Evolutionary conservation across 2,329 filamentous ascomycete genomes (phyloP), one percentile per base, ranked within the genome.

Genomic region (Fusarium hostae): DNA sequence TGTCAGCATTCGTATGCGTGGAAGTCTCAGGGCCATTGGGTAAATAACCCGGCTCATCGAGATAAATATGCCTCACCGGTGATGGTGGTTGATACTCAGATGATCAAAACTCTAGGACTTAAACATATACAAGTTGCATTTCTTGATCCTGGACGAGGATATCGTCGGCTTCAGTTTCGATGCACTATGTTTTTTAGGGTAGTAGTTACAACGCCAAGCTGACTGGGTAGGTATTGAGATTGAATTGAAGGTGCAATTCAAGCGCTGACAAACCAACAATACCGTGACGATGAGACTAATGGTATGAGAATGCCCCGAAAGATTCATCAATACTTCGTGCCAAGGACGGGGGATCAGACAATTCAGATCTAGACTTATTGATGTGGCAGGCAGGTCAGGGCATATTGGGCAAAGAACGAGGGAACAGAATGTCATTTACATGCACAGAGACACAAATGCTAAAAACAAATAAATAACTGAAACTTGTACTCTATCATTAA

Each of bases 41-140:
- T 47, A 51, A 65, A 50, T 50, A 56, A 39, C 65, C 43, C 59
- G 57, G 50, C 57, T 52, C 60, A 56, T 64, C 28, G 37, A 54
- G 43, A 35, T 22, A 35, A 37, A 71, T 44, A 56, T 59, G 59
- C 54, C 55, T 68, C 54, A 71, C 68, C 68, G 58, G 68, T 71
- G 26, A 57, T 64, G 52, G 18, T 68, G 40, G 34, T 16, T 26
- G 35, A 51, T 39, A 47, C 45, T 54, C 68, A 68, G 50, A 68
- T 68, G 63, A 64, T 59, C 56, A 57, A 26, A 59, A 32, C 18
- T 39, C 39, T 55, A 58, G 54, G 54, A 52, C 63, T 59, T 48
- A 28, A 41, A 62, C 52, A 56, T 35, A 45, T 32, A 45, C 45
- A 28, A 51, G 18, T 45, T 67, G 55, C 50, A 62, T 50, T 30